Evolutionary conservation across 345 rosid species (phyloP), one percentile per base, ranked within the genome.

Genomic region (Raphanus sativus): DNA sequence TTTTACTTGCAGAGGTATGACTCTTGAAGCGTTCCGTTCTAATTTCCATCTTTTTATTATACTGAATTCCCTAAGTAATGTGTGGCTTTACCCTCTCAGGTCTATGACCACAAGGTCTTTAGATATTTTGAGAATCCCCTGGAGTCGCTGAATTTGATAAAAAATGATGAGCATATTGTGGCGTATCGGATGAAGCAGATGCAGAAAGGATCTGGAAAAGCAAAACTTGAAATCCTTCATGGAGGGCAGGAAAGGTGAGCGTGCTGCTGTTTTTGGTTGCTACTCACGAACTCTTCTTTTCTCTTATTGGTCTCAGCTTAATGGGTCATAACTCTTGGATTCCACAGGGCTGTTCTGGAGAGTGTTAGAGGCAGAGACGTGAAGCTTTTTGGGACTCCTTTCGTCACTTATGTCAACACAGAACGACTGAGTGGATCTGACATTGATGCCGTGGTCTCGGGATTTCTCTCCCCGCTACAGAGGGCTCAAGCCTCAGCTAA

Each of bases 111-210:
- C 77, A 83, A 83, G 83, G 81, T 91, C 74, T 92, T 79, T 73
- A 90, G 87, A 65, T 85, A 85, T 75, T 80, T 89, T 77, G 98
- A 92, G 59, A 84, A 73, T 17, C 91, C 89, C 50, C 67, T 81
- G 71, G 96, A 88, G 68, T 77, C 84, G 68, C 76, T 95, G 75
- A 67, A 72, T 70, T 76, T 85, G 71, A 87, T 92, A 80, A 95
- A 92, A 77, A 97, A 95, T 70, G 93, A 92, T 71, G 98, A 95
- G 70, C 90, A 79, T 83, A 82, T 95, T 66, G 99, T 90, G 71
- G 99, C 99, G 4, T 95, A 89, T 75, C 88, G 93, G 60, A 63
- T 80, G 3, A 80, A 69, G 13, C 79, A 91, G 75, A 78, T 83
- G 30, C 86, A 71, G 50, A 89, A 85, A 72, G 84, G 75, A 74